Evolutionary conservation across 139 green algal genomes (phyloP), one percentile per base, ranked within the genome.

Genomic region (Edaphochlamys debaryana): DNA sequence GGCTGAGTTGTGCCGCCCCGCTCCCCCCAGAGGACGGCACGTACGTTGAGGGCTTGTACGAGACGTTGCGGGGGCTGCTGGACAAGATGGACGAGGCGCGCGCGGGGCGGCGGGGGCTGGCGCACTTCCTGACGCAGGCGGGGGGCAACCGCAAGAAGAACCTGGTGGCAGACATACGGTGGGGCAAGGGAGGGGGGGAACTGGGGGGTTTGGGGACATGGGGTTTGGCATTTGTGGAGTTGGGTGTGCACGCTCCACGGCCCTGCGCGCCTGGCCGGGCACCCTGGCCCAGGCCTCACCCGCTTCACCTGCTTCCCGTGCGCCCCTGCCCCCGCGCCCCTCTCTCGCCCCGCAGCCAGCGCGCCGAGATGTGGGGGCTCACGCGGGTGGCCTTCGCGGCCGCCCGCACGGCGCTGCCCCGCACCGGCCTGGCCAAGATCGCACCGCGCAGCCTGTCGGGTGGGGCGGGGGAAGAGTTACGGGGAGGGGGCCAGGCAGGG

Each of bases 31-130:
- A 90, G 0, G 87, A 90, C 58, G 52, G 54, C 64, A 90, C 76
- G 17, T 90, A 90, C 72, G 73, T 82, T 40, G 69, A 67, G 38
- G 87, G 87, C 0, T 52, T 90, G 78, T 85, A 86, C 63, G 78
- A 86, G 64, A 90, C 87, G 8, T 54, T 88, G 20, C 60, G 84
- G 32, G 78, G 74, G 6, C 71, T 90, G 71, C 82, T 90, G 34
- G 82, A 90, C 50, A 79, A 84, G 78, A 40, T 84, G 78, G 78
- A 84, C 68, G 25, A 23, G 19, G 25, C 73, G 78, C 78, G 78
- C 13, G 66, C 66, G 36, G 36, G 42, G 36, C 66, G 78, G 66
- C 25, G 78, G 27, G 64, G 66, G 9, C 78, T 84, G 78, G 66
- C 78, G 48, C 27, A 41, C 45, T 29, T 75, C 42, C 20, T 83